These are phyloP conservation scores for Ensete ventricosum DNA, from an alignment of 176 grass and related monocot genomes.

Conservation along the genomic window DNA sequence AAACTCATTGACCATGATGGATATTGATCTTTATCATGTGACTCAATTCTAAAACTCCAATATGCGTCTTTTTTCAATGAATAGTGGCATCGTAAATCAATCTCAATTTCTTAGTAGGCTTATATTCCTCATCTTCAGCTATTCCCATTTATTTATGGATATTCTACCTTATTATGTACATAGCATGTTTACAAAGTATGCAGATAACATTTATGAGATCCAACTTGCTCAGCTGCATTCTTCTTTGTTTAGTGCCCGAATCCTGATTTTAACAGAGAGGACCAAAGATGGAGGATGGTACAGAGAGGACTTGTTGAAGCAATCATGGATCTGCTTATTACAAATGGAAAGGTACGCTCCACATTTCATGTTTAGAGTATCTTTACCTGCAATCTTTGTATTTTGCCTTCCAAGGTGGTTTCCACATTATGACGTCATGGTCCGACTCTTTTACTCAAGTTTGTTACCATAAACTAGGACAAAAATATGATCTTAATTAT, in stretches of 20 bases:
- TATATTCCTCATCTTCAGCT: too few relatives aligned
- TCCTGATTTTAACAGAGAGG: conserved; percentile 76
- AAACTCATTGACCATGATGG: too few relatives aligned
- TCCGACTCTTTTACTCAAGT: neutral
- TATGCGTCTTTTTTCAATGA: too few relatives aligned
- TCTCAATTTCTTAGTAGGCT: too few relatives aligned
- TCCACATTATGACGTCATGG: neutral
- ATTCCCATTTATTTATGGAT: neutral
- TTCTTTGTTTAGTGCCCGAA: conserved; percentile 55
- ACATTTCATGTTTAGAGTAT: neutral
- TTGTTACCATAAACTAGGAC: neutral
- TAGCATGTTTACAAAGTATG: neutral
- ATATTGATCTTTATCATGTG: too few relatives aligned
- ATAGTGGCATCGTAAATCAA: too few relatives aligned
- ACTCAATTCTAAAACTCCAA: too few relatives aligned
- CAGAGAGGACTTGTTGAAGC: conserved; percentile 69
- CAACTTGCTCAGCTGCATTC: neutral
- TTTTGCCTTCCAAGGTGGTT: neutral
- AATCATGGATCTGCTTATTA: conserved; percentile 54
- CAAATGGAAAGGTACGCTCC: conserved; percentile 62
- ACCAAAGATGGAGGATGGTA: conserved; percentile 78
- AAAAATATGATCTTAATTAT: conserved; percentile 4
- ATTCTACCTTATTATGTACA: neutral
- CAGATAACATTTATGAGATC: neutral
- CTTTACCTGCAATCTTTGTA: neutral